Conservation (phyloP, 768 basidiomycete genomes). For the Trametes cinnabarina region DNA sequence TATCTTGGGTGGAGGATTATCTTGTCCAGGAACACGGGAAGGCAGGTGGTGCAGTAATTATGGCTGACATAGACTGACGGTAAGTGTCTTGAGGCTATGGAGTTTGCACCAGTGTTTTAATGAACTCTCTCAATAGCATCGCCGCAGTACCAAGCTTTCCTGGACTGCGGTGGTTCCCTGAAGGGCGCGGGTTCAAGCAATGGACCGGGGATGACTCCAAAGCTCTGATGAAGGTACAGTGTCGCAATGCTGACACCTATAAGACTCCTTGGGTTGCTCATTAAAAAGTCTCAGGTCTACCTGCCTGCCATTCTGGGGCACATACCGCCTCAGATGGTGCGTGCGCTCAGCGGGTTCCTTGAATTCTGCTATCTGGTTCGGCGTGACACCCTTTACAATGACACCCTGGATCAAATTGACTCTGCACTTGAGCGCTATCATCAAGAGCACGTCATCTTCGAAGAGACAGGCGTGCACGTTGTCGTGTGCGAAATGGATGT, state of each 20-base stretch:
- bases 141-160: constrained; percentile 19
- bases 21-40: not conserved
- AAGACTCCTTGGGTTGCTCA: no score
- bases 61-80: constrained; percentile 22
- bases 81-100: no score
- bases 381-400: not conserved
- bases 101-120: not conserved
- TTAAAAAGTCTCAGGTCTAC: no score
- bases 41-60: not conserved
- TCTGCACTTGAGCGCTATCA: constrained; percentile 19
- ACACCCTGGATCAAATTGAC: constrained; percentile 6
- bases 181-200: constrained; percentile 28
- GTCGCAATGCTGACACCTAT: no score
- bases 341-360: no score
- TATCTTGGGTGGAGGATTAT: constrained; percentile 23
- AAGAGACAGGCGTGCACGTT: constrained; percentile 15
- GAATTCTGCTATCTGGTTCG: constrained; percentile 26
- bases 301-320: constrained; percentile 24
- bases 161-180: constrained; percentile 20
- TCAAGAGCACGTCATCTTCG: constrained; percentile 17
- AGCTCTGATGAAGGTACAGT: constrained; percentile 31
- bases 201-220: constrained; percentile 32
- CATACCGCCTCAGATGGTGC: no score
- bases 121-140: not conserved
- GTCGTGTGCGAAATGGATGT: no score